phyloP scores from a whole-genome alignment of 1,284 basidiomycete genomes.

The Abortiporus biennis region DNA sequence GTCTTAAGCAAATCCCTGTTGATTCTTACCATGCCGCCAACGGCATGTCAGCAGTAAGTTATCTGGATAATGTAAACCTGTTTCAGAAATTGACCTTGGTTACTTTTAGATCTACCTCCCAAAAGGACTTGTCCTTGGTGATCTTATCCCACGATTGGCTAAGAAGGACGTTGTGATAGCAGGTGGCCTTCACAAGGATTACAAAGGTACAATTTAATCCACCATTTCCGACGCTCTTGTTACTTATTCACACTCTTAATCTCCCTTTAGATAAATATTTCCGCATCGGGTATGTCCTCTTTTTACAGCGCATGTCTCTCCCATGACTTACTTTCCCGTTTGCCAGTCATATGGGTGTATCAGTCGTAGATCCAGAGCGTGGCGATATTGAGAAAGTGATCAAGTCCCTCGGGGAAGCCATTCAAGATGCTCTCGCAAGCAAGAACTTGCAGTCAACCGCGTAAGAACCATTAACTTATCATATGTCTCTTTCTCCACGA shows the following conservation, averaged over 20 bases:
- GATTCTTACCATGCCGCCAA: constrained; percentile 71
- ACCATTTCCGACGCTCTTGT: constrained; percentile 12
- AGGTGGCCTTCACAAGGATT: constrained; percentile 82
- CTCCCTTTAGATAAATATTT: constrained; percentile 63
- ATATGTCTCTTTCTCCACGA: too few relatives aligned
- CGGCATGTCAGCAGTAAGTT: constrained; percentile 82
- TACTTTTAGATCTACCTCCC: constrained; percentile 7
- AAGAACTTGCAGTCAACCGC: constrained; percentile 21
- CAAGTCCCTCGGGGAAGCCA: constrained; percentile 53
- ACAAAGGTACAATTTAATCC: constrained; percentile 70
- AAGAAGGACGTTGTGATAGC: constrained; percentile 79
- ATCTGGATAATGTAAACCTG: not conserved
- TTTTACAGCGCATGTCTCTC: constrained; percentile 10
- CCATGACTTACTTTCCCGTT: constrained; percentile 13
- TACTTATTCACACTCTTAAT: not conserved
- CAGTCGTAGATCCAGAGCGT: constrained; percentile 63
- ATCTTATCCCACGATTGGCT: constrained; percentile 68
- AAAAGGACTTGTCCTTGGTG: constrained; percentile 41
- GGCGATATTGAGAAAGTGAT: constrained; percentile 79
- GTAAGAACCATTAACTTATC: constrained; percentile 15
- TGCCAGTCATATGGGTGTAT: constrained; percentile 84
- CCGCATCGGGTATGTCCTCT: constrained; percentile 57
- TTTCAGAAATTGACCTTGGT: not conserved
- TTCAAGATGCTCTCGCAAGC: constrained; percentile 44
- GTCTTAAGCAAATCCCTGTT: constrained; percentile 69